phyloP scores from a whole-genome alignment of 768 basidiomycete genomes.

The Collybia sp. region DNA sequence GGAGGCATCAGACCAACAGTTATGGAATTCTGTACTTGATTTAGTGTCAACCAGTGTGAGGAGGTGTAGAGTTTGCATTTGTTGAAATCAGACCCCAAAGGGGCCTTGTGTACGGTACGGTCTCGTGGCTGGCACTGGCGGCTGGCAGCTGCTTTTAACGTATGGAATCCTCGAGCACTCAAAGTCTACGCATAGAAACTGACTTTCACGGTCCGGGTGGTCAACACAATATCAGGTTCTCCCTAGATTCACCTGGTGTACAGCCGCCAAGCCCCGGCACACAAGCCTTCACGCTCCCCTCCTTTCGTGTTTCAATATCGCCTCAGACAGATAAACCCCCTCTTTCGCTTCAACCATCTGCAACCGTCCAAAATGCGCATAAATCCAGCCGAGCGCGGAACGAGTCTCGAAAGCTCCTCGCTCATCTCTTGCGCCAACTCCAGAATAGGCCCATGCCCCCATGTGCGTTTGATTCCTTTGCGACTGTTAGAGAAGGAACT shows the following conservation, averaged over 20 bases:
- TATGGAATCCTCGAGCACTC: background rate
- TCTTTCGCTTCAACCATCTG: constrained; percentile 8
- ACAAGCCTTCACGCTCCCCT: constrained; percentile 6
- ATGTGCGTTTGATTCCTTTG: constrained; percentile 39
- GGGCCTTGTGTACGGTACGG: too few relatives aligned
- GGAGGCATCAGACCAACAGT: constrained; percentile 7
- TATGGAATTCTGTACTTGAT: background rate
- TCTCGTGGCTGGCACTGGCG: too few relatives aligned
- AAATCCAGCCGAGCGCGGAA: constrained; percentile 37
- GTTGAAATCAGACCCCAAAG: too few relatives aligned
- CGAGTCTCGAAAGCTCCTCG: constrained; percentile 67
- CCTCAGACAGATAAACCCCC: constrained; percentile 17
- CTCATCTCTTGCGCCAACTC: constrained; percentile 62
- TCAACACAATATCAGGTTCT: background rate
- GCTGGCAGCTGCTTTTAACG: too few relatives aligned
- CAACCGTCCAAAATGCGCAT: constrained; percentile 10
- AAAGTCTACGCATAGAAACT: background rate
- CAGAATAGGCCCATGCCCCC: constrained; percentile 51
- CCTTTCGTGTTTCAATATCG: constrained; percentile 22
- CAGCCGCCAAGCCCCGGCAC: background rate
- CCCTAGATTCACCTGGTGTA: constrained; percentile 3
- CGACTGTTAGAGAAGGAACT: constrained; percentile 7
- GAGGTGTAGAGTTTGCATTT: too few relatives aligned
- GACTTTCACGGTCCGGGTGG: background rate
- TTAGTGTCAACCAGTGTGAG: background rate